Evolutionary conservation across 2,329 filamentous ascomycete species (phyloP).

Genomic region (Botrytis byssoidea): DNA sequence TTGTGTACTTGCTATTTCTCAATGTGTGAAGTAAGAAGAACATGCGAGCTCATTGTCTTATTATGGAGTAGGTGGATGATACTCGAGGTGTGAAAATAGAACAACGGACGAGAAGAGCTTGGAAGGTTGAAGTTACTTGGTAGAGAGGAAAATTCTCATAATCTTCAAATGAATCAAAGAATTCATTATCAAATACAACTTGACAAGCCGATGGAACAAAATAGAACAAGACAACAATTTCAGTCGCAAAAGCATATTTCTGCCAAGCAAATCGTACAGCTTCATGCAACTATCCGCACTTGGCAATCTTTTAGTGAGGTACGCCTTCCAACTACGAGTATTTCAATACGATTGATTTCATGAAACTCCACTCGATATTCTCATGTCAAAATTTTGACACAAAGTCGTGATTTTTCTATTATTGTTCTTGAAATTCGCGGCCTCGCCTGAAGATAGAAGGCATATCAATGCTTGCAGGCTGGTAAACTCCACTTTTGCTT

Average conservation of each 20-base stretch:
- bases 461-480: not conserved
- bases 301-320: not conserved
- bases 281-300: not conserved
- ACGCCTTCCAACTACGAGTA: not conserved
- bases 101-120: not conserved
- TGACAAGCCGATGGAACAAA: not conserved
- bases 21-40: not conserved
- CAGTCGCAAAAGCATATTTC: not conserved
- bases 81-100: not conserved
- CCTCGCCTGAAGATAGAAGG: slow-evolving; percentile 8
- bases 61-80: not conserved
- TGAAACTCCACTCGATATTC: not conserved
- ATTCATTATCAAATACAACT: not conserved
- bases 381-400: not conserved
- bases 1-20: not conserved
- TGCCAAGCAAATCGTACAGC: not conserved
- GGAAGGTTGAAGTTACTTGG: not conserved
- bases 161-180: not conserved
- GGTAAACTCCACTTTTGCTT: not conserved
- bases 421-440: not conserved
- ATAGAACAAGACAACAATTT: not conserved
- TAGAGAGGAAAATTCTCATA: not conserved
- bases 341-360: not conserved
- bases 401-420: not conserved
- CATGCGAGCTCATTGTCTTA: not conserved